A percentile compares a stretch with the other conserved stretches of the same genome.
phyloP scores from a whole-genome alignment of 78 protist species.

The Polysphondylium violaceum region DNA sequence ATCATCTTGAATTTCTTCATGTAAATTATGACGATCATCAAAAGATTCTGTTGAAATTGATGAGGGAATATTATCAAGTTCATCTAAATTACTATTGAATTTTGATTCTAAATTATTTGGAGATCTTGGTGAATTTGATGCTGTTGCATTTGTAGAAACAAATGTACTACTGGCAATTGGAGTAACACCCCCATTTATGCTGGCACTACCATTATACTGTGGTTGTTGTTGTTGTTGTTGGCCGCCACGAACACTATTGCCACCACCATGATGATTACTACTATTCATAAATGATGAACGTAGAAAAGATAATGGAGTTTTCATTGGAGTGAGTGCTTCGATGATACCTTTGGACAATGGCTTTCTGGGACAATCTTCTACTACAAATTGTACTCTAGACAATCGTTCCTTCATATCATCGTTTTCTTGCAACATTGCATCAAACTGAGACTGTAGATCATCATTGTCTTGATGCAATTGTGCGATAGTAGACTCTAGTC shows the following conservation, averaged over 20 bases:
- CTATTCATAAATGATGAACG: neutral
- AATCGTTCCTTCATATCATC: conserved; percentile 72
- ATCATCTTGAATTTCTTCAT: neutral
- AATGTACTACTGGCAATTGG: neutral
- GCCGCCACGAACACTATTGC: neutral
- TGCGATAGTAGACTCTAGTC: neutral
- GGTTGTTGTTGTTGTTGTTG: neutral
- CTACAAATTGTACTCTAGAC: conserved; percentile 40
- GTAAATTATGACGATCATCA: neutral
- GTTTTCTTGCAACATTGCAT: conserved; percentile 11
- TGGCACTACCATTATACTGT: neutral
- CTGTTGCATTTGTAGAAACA: neutral
- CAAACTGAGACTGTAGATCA: neutral
- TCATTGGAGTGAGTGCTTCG: conserved; percentile 14
- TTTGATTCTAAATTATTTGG: neutral
- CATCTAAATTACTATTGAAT: neutral
- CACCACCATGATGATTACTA: neutral
- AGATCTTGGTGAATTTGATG: neutral
- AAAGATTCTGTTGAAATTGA: neutral
- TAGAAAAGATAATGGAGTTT: neutral
- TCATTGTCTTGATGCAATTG: neutral
- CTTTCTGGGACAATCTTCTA: conserved; percentile 49
- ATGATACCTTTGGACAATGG: neutral
- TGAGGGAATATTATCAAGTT: neutral
- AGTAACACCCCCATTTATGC: neutral